Evolutionary conservation across 257 asterid genomes (phyloP), one percentile per base, ranked within the genome.

Genomic region (Mentha longifolia): DNA sequence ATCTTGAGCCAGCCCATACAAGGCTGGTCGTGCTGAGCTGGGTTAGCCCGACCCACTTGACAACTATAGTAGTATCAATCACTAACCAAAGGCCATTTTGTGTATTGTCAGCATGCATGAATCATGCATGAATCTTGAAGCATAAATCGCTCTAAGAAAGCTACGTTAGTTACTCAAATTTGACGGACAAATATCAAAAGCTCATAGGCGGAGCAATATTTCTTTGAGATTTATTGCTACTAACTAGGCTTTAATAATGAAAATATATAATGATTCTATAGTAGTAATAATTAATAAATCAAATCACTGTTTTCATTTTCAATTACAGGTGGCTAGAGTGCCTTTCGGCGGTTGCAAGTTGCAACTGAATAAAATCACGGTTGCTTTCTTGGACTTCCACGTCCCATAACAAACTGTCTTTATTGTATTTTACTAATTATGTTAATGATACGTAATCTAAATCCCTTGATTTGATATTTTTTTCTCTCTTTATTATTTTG

Each of bases 261-360:
- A 5, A 35, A 35, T 35, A 35, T 5, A 35, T n/a, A n/a, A n/a
- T n/a, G n/a, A n/a, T n/a, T n/a, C n/a, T n/a, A 35, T 6, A 35
- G 3, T 35, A 35, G 8, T 35, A 35, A 35, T 35, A 35, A 35
- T 35, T 5, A 33, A 33, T 33, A 35, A 35, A 35, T 68, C 69
- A 59, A 59, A 74, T 60, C 69, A 25, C 31, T 28, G 2, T 28
- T 28, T 2, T 58, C 57, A 61, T 62, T 67, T 39, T 74, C 6
- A 66, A 16, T n/a, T 42, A 1, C 9, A 28, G 15, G 16, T n/a
- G 41, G 42, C 25, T 6, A 33, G 8, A 7, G 39, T 5, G 39
- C 62, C 80, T 76, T 76, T 67, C 70, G 74, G 74, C 46, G 76
- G 62, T 39, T 6, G 62, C 39, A 58, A 67, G 65, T 20, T 7